A percentile compares a stretch with the other conserved stretches of the same genome.
phyloP scores from a whole-genome alignment of 176 grass and related monocot species.

The Triticum turgidum region DNA sequence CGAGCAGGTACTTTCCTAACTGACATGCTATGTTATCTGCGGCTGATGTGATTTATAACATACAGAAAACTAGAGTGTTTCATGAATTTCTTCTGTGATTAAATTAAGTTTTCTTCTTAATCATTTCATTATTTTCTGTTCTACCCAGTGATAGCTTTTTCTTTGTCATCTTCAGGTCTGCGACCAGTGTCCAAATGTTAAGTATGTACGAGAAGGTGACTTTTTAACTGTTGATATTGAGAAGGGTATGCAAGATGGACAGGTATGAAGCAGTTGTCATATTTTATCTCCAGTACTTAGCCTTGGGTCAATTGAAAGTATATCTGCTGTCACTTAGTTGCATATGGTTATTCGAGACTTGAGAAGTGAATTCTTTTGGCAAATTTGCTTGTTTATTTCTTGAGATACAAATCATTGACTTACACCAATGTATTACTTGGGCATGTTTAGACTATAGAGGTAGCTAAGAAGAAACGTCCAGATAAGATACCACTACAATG shows the following conservation, averaged over 20 bases:
- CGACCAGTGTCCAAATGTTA: slow-evolving; percentile 95
- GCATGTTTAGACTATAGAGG: too few species aligned
- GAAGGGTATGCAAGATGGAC: slow-evolving; percentile 99
- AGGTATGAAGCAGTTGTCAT: slow-evolving; percentile 51
- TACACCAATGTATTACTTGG: too few species aligned
- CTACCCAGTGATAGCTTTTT: neutral
- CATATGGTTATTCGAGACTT: neutral
- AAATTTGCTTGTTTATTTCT: slow-evolving; percentile 4
- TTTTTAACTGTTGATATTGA: slow-evolving; percentile 99
- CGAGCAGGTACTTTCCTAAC: slow-evolving; percentile 61
- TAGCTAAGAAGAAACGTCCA: neutral
- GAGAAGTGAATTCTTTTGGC: neutral
- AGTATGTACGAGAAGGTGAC: slow-evolving; percentile 86
- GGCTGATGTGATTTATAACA: neutral
- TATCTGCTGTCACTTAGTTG: neutral
- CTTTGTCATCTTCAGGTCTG: slow-evolving; percentile 61
- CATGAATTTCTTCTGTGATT: neutral
- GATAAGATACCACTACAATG: slow-evolving; percentile 2
- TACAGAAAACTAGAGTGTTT: neutral
- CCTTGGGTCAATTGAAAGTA: neutral
- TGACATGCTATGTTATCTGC: neutral
- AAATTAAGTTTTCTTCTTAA: neutral
- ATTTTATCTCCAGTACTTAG: neutral
- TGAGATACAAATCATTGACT: neutral
- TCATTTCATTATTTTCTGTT: neutral